These are phyloP conservation scores for Limtongozyma cylindracea DNA, from an alignment of 805 yeast genomes.

Conservation along the genomic window DNA sequence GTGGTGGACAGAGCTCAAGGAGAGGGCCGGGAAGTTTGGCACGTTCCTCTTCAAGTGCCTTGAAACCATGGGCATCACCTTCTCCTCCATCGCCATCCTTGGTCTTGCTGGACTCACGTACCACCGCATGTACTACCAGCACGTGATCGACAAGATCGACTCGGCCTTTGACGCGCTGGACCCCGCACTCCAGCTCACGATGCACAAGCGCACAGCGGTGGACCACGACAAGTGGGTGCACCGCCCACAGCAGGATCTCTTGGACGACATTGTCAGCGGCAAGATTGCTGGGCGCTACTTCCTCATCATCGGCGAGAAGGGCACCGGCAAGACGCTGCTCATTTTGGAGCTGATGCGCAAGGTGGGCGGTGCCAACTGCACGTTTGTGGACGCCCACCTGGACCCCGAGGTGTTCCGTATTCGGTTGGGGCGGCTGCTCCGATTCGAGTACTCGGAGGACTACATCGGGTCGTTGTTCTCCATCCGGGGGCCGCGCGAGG, in stretches of 20 bases:
- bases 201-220: constrained; percentile 16
- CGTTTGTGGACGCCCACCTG: constrained; percentile 60
- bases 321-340: constrained; percentile 67
- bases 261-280: constrained; percentile 46
- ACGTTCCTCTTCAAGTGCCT: constrained; percentile 15
- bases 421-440: constrained; percentile 49
- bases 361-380: constrained; percentile 34
- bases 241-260: constrained; percentile 35
- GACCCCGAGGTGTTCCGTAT: constrained; percentile 68
- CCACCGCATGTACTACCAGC: constrained; percentile 31
- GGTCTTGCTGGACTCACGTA: constrained; percentile 53
- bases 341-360: constrained; percentile 45
- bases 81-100: constrained; percentile 39
- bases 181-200: constrained; percentile 31
- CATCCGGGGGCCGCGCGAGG: constrained; percentile 65
- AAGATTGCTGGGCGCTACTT: constrained; percentile 41
- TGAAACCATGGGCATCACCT: constrained; percentile 50
- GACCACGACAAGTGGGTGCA: constrained; percentile 26
- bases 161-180: constrained; percentile 44
- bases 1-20: constrained; percentile 3
- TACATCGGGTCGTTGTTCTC: constrained; percentile 64
- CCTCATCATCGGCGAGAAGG: constrained; percentile 59
- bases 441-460: constrained; percentile 55
- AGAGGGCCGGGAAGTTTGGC: constrained; percentile 4
- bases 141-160: constrained; percentile 39